Conservation (phyloP, 495 filamentous ascomycete genomes). For the Mytilinidion resinicola region DNA sequence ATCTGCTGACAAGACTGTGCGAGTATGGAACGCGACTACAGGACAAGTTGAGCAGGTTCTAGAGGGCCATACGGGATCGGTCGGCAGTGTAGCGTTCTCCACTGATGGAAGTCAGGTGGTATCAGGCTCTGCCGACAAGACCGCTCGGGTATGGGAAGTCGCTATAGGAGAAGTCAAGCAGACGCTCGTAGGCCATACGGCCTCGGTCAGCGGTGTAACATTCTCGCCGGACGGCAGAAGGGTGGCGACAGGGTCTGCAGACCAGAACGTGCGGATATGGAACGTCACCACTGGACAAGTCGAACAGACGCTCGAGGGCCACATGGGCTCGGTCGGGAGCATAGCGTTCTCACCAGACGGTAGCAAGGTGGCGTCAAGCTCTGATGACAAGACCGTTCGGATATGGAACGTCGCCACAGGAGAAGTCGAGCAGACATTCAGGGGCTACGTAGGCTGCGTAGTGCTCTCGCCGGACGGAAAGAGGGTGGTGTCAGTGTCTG, state of each 20-base stretch:
- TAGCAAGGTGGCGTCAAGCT: not conserved
- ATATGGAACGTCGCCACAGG: conserved; percentile 2
- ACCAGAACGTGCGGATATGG: no score
- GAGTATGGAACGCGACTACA: not conserved
- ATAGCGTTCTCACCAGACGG: conserved; percentile 5
- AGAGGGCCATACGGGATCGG: not conserved
- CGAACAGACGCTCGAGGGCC: conserved; percentile 4
- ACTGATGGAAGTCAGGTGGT: not conserved
- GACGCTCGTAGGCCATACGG: conserved; percentile 4
- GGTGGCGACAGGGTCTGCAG: not conserved
- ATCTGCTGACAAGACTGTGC: not conserved
- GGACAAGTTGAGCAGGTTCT: not conserved
- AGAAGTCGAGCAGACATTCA: not conserved
- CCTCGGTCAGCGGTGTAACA: not conserved
- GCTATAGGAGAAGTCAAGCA: not conserved
- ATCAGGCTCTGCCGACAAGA: not conserved
- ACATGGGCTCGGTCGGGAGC: not conserved
- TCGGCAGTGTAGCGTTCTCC: not conserved
- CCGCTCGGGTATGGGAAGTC: not conserved
- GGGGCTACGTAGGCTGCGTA: not conserved
- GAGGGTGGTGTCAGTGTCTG: not conserved
- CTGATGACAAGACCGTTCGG: not conserved
- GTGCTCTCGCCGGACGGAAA: not conserved
- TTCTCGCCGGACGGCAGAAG: conserved; percentile 3
- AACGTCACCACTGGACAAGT: no score